These are phyloP conservation scores for Chloromonas sp. DNA, from an alignment of 163 green algal species.

Conservation along the genomic window DNA sequence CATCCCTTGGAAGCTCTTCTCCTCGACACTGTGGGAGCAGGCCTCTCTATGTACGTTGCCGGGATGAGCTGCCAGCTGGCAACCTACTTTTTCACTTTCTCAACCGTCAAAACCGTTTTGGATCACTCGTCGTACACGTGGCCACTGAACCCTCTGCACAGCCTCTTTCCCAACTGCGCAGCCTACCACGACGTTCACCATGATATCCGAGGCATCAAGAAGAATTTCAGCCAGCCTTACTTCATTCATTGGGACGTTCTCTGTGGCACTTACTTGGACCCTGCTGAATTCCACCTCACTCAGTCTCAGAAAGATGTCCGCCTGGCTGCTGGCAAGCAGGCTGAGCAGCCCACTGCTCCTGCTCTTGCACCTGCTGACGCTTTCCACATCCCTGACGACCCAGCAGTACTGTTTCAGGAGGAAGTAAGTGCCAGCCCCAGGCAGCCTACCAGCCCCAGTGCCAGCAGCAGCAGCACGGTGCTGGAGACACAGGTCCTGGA, in stretches of 20 bases:
- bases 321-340: background rate
- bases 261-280: constrained; percentile 39
- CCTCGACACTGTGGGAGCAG: constrained; percentile 56
- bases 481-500: too few relatives aligned
- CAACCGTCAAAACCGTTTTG: constrained; percentile 56
- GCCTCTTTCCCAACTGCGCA: constrained; percentile 55
- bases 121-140: constrained; percentile 54
- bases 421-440: too few relatives aligned
- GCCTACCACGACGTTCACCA: constrained; percentile 65
- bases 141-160: constrained; percentile 53
- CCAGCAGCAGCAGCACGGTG: too few relatives aligned
- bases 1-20: constrained; percentile 58
- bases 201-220: constrained; percentile 51
- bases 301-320: background rate
- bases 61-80: constrained; percentile 34
- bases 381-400: too few relatives aligned
- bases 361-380: too few relatives aligned
- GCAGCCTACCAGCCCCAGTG: too few relatives aligned
- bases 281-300: background rate
- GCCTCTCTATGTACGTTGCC: constrained; percentile 37
- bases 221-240: constrained; percentile 68
- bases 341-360: too few relatives aligned
- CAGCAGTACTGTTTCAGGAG: too few relatives aligned
- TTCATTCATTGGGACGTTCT: constrained; percentile 61
- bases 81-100: constrained; percentile 47